Evolutionary conservation across 176 grass and related monocot genomes (phyloP).

Genomic region (Cenchrus americanus): DNA sequence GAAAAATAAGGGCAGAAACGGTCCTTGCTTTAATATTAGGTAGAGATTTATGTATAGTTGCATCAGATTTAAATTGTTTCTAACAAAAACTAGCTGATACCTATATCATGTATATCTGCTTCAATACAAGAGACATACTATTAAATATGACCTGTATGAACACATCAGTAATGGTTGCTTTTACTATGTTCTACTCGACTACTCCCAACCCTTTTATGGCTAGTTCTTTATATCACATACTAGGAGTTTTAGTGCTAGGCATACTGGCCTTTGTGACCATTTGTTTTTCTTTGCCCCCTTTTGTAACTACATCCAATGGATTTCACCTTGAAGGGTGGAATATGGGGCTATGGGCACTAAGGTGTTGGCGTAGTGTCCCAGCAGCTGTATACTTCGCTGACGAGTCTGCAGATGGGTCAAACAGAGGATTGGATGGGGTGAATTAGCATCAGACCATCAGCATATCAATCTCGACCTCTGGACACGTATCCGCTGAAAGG

Average conservation of each 20-base stretch:
- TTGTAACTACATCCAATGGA: neutral
- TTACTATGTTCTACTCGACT: neutral
- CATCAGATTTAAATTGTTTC: constrained; percentile 9
- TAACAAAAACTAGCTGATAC: neutral
- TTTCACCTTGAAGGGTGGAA: constrained; percentile 58
- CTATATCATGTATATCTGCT: neutral
- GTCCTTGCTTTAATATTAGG: too few relatives aligned
- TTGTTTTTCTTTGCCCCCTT: neutral
- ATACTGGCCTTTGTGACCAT: neutral
- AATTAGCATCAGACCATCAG: constrained; percentile 38
- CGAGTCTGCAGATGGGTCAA: constrained; percentile 89
- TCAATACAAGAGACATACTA: neutral
- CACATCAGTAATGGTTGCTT: neutral
- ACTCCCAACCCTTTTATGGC: neutral
- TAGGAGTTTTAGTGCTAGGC: neutral
- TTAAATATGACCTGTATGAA: neutral
- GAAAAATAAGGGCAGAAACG: too few relatives aligned
- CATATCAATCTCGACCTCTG: neutral
- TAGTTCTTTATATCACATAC: neutral
- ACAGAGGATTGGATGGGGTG: constrained; percentile 71
- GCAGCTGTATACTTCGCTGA: constrained; percentile 71
- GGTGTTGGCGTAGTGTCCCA: constrained; percentile 79
- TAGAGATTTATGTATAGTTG: neutral
- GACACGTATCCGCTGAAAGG: neutral
- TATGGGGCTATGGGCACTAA: constrained; percentile 74